These are phyloP conservation scores for Fusarium sterilihyphosum DNA, from an alignment of 2,329 filamentous ascomycete species.

Conservation along the genomic window DNA sequence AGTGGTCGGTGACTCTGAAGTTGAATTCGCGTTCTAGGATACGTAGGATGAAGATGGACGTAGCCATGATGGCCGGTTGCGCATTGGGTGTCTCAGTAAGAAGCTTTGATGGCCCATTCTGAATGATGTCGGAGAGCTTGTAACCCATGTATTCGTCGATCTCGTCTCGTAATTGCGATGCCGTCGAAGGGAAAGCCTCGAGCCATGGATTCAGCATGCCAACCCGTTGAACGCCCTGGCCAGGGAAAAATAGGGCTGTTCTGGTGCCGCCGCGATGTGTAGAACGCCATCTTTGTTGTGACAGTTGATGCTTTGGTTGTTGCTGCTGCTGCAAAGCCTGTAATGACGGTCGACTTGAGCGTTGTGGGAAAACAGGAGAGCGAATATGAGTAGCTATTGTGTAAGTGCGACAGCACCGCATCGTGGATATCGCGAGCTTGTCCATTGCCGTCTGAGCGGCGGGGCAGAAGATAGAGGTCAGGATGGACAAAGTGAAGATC, in stretches of 20 bases:
- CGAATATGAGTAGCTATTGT: constrained; percentile 4
- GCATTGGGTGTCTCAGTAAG: constrained; percentile 88
- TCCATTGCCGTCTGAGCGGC: constrained; percentile 47
- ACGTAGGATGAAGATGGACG: constrained; percentile 87
- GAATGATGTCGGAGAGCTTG: constrained; percentile 80
- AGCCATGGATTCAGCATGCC: constrained; percentile 90
- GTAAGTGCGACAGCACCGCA: constrained; percentile 43
- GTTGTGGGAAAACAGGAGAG: background rate
- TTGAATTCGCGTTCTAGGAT: constrained; percentile 87
- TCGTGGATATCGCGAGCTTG: constrained; percentile 42
- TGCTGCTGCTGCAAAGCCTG: constrained; percentile 1
- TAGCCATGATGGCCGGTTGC: constrained; percentile 96
- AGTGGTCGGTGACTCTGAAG: constrained; percentile 74
- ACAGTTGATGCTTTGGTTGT: background rate
- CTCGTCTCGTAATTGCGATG: constrained; percentile 81
- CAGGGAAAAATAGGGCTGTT: constrained; percentile 72
- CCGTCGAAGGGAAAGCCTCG: constrained; percentile 82
- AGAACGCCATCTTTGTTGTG: constrained; percentile 45
- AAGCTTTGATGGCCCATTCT: constrained; percentile 77
- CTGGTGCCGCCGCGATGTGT: constrained; percentile 52
- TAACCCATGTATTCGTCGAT: constrained; percentile 82
- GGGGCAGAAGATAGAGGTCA: constrained; percentile 32
- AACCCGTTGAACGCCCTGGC: constrained; percentile 88
- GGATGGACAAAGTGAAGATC: constrained; percentile 32
- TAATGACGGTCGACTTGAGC: constrained; percentile 10